phyloP scores from a whole-genome alignment of 2,329 filamentous ascomycete species.

The Calonectria ilicicola region DNA sequence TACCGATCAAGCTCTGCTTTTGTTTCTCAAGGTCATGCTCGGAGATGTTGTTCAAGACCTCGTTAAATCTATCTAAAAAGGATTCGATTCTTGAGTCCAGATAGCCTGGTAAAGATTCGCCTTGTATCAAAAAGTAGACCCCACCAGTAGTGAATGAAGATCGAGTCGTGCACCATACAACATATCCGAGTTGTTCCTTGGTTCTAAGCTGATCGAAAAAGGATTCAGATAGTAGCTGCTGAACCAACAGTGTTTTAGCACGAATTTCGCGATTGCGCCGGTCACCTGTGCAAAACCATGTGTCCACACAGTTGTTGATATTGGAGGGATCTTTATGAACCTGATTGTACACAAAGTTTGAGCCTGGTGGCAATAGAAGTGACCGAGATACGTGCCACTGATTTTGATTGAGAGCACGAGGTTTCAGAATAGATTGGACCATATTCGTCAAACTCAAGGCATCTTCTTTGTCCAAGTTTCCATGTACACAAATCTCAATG shows the following conservation, averaged over 20 bases:
- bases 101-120: slow-evolving; percentile 85
- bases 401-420: slow-evolving; percentile 76
- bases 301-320: slow-evolving; percentile 88
- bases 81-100: slow-evolving; percentile 88
- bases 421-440: slow-evolving; percentile 81
- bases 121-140: slow-evolving; percentile 92
- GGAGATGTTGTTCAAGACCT: slow-evolving; percentile 79
- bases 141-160: slow-evolving; percentile 82
- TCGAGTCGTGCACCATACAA: slow-evolving; percentile 86
- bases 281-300: slow-evolving; percentile 79
- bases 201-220: slow-evolving; percentile 95
- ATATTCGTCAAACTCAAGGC: slow-evolving; percentile 86
- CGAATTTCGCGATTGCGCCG: slow-evolving; percentile 75
- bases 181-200: slow-evolving; percentile 97
- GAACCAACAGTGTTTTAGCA: slow-evolving; percentile 84
- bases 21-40: slow-evolving; percentile 89
- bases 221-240: slow-evolving; percentile 92
- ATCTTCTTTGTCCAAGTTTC: slow-evolving; percentile 95
- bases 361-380: slow-evolving; percentile 80
- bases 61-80: slow-evolving; percentile 78
- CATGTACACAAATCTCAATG: slow-evolving; percentile 88
- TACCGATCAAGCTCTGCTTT: slow-evolving; percentile 89
- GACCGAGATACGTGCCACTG: slow-evolving; percentile 86
- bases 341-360: slow-evolving; percentile 86
- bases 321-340: slow-evolving; percentile 87